These are phyloP conservation scores for Epichloe festucae DNA, from an alignment of 2,329 filamentous ascomycete species.

Conservation along the genomic window DNA sequence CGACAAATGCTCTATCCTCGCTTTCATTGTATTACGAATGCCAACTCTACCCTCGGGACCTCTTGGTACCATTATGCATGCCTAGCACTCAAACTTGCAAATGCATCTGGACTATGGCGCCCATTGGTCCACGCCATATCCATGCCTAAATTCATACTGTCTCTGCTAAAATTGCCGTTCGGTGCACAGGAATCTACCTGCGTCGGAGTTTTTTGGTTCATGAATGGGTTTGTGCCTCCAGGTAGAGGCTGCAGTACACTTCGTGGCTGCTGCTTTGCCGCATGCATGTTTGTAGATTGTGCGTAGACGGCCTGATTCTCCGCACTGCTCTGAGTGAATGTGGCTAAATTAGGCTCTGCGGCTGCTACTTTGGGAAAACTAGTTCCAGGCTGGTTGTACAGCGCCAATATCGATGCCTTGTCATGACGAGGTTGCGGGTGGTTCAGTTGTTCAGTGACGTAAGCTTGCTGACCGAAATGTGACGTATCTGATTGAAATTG, in stretches of 20 bases:
- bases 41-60: not conserved
- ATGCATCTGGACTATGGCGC: constrained; percentile 67
- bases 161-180: constrained; percentile 38
- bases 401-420: constrained; percentile 61
- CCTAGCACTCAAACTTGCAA: constrained; percentile 59
- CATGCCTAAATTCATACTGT: constrained; percentile 56
- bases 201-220: constrained; percentile 18
- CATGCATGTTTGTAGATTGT: constrained; percentile 15
- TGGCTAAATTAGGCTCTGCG: constrained; percentile 16
- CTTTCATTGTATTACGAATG: not conserved
- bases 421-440: constrained; percentile 41
- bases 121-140: constrained; percentile 55
- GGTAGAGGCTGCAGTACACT: constrained; percentile 22
- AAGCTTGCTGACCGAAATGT: constrained; percentile 13
- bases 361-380: constrained; percentile 27
- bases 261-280: constrained; percentile 13
- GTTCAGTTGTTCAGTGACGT: constrained; percentile 20
- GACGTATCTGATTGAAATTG: constrained; percentile 8
- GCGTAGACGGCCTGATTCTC: constrained; percentile 15
- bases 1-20: not conserved
- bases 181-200: constrained; percentile 31
- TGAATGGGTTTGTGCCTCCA: constrained; percentile 46
- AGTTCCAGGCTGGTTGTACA: constrained; percentile 52
- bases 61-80: constrained; percentile 25
- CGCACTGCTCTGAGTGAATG: constrained; percentile 16